Evolutionary conservation across 352 stramenopile species (phyloP).

Genomic region (Phytophthora pluvialis): DNA sequence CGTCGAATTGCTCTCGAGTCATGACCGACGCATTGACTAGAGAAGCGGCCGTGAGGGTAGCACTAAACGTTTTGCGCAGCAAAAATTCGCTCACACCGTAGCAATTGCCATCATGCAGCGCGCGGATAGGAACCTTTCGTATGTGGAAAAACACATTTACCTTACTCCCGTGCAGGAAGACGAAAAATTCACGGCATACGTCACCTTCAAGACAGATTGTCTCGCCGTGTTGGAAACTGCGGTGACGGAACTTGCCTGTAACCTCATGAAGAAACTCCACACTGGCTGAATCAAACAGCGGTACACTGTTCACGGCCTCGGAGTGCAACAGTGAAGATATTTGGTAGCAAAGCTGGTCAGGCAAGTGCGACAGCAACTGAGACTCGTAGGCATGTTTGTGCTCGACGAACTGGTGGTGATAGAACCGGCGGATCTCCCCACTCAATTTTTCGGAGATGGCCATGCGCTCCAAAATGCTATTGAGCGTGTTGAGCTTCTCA

Average conservation of each 20-base stretch:
- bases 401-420: conserved; percentile 66
- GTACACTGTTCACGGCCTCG: conserved; percentile 56
- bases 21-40: conserved; percentile 70
- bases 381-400: conserved; percentile 78
- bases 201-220: conserved; percentile 74
- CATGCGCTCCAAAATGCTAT: conserved; percentile 66
- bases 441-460: conserved; percentile 60
- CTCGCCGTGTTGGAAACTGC: conserved; percentile 75
- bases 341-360: conserved; percentile 76
- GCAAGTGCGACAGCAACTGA: conserved; percentile 64
- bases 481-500: conserved; percentile 74
- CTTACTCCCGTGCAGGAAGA: conserved; percentile 60
- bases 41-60: conserved; percentile 58
- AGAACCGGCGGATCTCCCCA: conserved; percentile 73
- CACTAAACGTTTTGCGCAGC: conserved; percentile 29
- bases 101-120: conserved; percentile 67
- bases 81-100: conserved; percentile 77
- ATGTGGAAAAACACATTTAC: conserved; percentile 71
- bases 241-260: conserved; percentile 79
- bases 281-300: conserved; percentile 67
- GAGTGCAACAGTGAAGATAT: conserved; percentile 79
- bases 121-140: conserved; percentile 53
- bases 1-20: conserved; percentile 77
- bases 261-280: conserved; percentile 80
- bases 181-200: conserved; percentile 73